Evolutionary conservation across 176 grass and related monocot genomes (phyloP), one percentile per base, ranked within the genome.

Genomic region (Metroxylon sagu): DNA sequence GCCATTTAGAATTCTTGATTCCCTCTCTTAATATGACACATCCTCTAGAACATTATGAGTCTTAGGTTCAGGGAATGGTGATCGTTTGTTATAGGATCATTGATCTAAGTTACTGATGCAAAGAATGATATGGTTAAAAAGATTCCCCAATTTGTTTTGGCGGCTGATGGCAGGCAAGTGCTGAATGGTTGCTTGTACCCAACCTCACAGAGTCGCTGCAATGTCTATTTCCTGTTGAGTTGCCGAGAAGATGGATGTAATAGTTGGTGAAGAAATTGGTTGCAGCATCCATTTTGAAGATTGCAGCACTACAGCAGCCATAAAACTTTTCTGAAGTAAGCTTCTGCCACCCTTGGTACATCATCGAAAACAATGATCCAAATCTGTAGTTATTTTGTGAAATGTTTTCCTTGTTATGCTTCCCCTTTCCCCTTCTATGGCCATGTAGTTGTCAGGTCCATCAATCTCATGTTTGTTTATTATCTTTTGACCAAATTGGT

Each of bases 251-350:
- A 98, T 92, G 93, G 87, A 98, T 83, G 87, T 91, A 62, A 85
- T 81, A 48, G 83, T 89, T 14, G 93, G 93, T 30, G 93, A 98
- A 69, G 93, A 92, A 80, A 87, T 98, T 51, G 84, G 87, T 71
- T 98, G 92, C 73, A 92, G 78, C 55, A 98, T 98, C 23, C 81
- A 81, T 53, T 92, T 92, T 65, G 87, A 98, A 72, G 93, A 92
- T 78, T 98, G 87, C n/a, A n/a, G n/a, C n/a, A n/a, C n/a, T n/a
- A n/a, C 67, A 92, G 84, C 67, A 98, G 84, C 74, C 77, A 92
- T 71, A 98, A 92, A 80, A 98, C 93, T 54, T 62, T 92, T 64
- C 85, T 98, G 59, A 98, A 98, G 87, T 98, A 92, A 85, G 93
- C 64, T 62, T 66, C 61, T 60, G 55, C 64, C 12, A 48, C 5